Conservation (phyloP, 495 filamentous ascomycete genomes). For the Saxispiralis lemnorum region DNA sequence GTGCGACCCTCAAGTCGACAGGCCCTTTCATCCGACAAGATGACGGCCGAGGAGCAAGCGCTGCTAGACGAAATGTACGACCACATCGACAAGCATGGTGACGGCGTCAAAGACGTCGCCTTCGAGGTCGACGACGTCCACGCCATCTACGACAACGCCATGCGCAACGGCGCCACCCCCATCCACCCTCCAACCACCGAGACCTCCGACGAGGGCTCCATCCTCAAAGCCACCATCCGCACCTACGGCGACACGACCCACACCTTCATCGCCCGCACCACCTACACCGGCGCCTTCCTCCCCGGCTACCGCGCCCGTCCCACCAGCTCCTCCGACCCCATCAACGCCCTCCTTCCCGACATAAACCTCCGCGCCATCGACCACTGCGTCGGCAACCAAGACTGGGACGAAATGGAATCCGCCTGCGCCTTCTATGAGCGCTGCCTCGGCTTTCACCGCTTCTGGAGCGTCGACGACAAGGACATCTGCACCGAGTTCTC, state of each 20-base stretch:
- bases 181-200: conserved; percentile 39
- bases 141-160: conserved; percentile 51
- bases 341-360: conserved; percentile 25
- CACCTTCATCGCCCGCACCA: conserved; percentile 51
- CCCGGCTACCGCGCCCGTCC: conserved; percentile 51
- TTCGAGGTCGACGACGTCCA: conserved; percentile 78
- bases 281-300: conserved; percentile 57
- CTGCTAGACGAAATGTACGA: conserved; percentile 50
- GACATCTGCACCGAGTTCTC: conserved; percentile 80
- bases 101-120: conserved; percentile 65
- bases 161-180: conserved; percentile 47
- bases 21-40: conserved; percentile 26
- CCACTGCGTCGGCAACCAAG: conserved; percentile 88
- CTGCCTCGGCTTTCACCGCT: conserved; percentile 78
- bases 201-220: conserved; percentile 34
- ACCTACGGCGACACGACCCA: conserved; percentile 90
- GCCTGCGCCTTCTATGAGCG: conserved; percentile 68
- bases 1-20: conserved; percentile 41
- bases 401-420: conserved; percentile 71
- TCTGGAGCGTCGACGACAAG: conserved; percentile 84
- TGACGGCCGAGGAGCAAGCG: conserved; percentile 32
- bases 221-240: conserved; percentile 55
- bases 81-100: conserved; percentile 67
- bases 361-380: conserved; percentile 59
- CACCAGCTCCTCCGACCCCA: background rate